Conservation (phyloP, 2,329 filamentous ascomycete genomes). For the Rutstroemia sp. region DNA sequence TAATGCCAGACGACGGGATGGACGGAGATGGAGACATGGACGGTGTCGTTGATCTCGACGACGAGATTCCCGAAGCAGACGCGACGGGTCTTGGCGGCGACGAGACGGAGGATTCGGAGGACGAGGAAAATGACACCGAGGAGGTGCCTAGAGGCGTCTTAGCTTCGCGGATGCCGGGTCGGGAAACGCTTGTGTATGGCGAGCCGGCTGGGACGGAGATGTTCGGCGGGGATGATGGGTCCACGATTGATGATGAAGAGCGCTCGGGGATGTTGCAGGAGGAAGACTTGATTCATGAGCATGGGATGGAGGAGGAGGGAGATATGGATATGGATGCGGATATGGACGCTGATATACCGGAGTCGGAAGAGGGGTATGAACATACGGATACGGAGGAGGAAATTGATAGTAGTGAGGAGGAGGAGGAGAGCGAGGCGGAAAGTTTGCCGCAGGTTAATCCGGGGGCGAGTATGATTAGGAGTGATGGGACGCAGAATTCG, state of each 20-base stretch:
- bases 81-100: slow-evolving; percentile 18
- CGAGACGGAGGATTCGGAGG: slow-evolving; percentile 36
- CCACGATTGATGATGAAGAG: slow-evolving; percentile 48
- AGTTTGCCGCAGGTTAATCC: slow-evolving; percentile 22
- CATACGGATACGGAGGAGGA: slow-evolving; percentile 71
- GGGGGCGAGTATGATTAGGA: slow-evolving; percentile 27
- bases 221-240: slow-evolving; percentile 37
- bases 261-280: slow-evolving; percentile 55
- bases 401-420: slow-evolving; percentile 39
- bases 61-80: slow-evolving; percentile 62
- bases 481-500: slow-evolving; percentile 30
- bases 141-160: slow-evolving; percentile 24
- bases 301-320: slow-evolving; percentile 26
- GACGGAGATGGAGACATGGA: slow-evolving; percentile 34
- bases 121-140: slow-evolving; percentile 33
- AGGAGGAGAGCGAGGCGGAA: slow-evolving; percentile 31
- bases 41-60: slow-evolving; percentile 58
- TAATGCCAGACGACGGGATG: slow-evolving; percentile 29
- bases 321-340: slow-evolving; percentile 49
- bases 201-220: slow-evolving; percentile 39
- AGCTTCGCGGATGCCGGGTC: slow-evolving; percentile 43
- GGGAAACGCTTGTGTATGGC: slow-evolving; percentile 48
- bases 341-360: slow-evolving; percentile 62
- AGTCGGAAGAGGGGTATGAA: slow-evolving; percentile 56
- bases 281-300: slow-evolving; percentile 44